Evolutionary conservation across 83 land plant genomes (phyloP).

Genomic region (Diphasiastrum complanatum): DNA sequence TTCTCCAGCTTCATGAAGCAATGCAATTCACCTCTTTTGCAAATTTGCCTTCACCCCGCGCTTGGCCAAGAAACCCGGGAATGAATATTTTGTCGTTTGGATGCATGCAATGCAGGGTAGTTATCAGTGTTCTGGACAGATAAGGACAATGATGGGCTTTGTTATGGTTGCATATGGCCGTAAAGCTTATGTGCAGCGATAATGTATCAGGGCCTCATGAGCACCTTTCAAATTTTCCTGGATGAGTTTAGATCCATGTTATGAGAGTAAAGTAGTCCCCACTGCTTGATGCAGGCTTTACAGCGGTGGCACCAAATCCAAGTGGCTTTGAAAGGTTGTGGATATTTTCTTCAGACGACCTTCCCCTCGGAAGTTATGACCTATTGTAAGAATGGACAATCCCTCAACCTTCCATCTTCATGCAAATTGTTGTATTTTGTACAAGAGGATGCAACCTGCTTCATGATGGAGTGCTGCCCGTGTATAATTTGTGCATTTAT

Average conservation of each 20-base stretch:
- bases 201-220: not conserved
- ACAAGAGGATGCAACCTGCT: no score
- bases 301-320: constrained; percentile 26
- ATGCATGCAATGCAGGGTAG: constrained; percentile 30
- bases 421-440: no score
- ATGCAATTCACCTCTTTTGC: not conserved
- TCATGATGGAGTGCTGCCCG: no score
- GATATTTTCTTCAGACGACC: no score
- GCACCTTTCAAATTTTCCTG: not conserved
- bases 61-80: not conserved
- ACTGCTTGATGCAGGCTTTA: constrained; percentile 31
- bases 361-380: no score
- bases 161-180: constrained; percentile 12
- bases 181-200: not conserved
- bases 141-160: constrained; percentile 12
- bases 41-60: not conserved
- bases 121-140: constrained; percentile 28
- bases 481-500: no score
- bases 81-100: not conserved
- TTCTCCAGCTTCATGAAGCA: not conserved
- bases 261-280: not conserved
- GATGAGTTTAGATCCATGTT: not conserved
- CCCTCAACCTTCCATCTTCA: no score
- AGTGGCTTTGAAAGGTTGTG: constrained; percentile 16
- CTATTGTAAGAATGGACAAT: no score